A percentile compares a stretch with the other conserved stretches of the same genome.
Evolutionary conservation across 176 grass and related monocot species (phyloP).

Genomic region (Juncus effusus): DNA sequence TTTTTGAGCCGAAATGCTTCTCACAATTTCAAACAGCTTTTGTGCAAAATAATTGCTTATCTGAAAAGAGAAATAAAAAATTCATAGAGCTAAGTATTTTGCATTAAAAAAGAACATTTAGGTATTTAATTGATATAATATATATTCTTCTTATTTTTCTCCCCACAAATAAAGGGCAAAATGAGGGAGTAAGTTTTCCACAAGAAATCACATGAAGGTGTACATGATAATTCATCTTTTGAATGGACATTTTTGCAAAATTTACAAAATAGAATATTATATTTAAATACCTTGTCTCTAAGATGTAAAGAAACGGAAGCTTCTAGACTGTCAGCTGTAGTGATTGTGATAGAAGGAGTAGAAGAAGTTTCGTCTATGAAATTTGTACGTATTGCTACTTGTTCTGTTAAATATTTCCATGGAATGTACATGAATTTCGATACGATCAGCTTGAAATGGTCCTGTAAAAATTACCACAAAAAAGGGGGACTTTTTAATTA

Average conservation of each 20-base stretch:
- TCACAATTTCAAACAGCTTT: constrained; percentile 83
- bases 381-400: constrained; percentile 53
- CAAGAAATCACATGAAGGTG: too few species aligned
- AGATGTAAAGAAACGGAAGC: constrained; percentile 52
- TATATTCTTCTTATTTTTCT: too few species aligned
- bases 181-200: too few species aligned
- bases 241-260: too few species aligned
- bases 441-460: constrained; percentile 85
- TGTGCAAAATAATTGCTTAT: constrained; percentile 87
- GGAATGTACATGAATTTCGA: constrained; percentile 90
- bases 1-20: constrained; percentile 54
- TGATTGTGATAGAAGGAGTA: constrained; percentile 83
- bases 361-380: constrained; percentile 56
- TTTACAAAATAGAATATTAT: too few species aligned
- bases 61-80: constrained; percentile 41
- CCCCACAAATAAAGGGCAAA: too few species aligned
- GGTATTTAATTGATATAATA: too few species aligned
- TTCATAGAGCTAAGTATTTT: background rate
- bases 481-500: background rate
- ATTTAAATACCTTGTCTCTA: constrained; percentile 49
- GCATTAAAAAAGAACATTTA: background rate
- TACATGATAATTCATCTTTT: too few species aligned
- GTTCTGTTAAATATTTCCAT: constrained; percentile 81
- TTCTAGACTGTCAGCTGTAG: constrained; percentile 81
- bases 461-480: constrained; percentile 33